Conservation (phyloP, 169 alveolate species). For the Plasmodium ovale region DNA sequence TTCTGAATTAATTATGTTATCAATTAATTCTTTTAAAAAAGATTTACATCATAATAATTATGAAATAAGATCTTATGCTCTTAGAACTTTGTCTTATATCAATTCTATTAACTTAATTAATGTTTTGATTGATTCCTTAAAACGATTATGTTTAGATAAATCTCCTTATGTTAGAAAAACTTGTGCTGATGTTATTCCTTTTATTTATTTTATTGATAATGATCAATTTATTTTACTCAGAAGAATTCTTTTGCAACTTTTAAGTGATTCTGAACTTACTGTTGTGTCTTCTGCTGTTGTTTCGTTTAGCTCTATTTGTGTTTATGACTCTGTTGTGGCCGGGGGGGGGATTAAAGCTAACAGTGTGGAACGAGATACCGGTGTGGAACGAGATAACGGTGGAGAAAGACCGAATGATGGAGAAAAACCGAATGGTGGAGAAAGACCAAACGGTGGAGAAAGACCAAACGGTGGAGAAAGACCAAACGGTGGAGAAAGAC, state of each 20-base stretch:
- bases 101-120: conserved; percentile 84
- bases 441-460: background rate
- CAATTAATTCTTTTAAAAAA: conserved; percentile 86
- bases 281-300: conserved; percentile 83
- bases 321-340: background rate
- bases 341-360: background rate
- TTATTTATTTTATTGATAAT: conserved; percentile 80
- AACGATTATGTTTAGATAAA: conserved; percentile 85
- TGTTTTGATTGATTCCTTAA: conserved; percentile 81
- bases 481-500: background rate
- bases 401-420: background rate
- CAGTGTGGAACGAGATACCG: background rate
- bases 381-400: background rate
- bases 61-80: conserved; percentile 86
- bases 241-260: conserved; percentile 55
- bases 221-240: conserved; percentile 74
- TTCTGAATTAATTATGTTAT: conserved; percentile 82
- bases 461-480: too few relatives aligned
- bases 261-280: conserved; percentile 77
- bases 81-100: conserved; percentile 86
- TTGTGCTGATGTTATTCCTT: conserved; percentile 86
- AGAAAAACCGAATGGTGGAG: background rate
- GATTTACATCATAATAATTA: conserved; percentile 85
- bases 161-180: conserved; percentile 89
- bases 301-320: conserved; percentile 67